Evolutionary conservation across 192 early-diverging fungal species (phyloP), one percentile per base, ranked within the genome.

Genomic region (Kickxella alabastrina): DNA sequence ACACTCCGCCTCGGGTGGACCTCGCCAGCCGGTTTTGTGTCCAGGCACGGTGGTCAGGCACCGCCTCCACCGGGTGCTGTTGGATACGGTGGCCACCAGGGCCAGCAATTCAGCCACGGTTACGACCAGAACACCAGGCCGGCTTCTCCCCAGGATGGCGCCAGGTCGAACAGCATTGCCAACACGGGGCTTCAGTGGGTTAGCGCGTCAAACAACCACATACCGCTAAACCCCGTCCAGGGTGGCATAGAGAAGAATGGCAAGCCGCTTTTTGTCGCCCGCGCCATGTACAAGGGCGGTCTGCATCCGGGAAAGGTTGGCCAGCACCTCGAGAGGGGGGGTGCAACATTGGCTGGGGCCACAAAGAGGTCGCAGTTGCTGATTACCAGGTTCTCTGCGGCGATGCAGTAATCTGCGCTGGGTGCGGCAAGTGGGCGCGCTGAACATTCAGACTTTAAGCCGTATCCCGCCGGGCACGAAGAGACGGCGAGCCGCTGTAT

Each of bases 341-440:
- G 4, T 65, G 65, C 46, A 67, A 52, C 43, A 64, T 86, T 13
- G 57, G 77, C 31, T 83, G 65, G 45, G 77, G 71, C 39, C 75
- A 80, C 53, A 81, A 83, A 49, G 81, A 82, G 46, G 21, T 70
- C 14, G 52, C 28, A 5, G 36, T 80, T n/a, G 24, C 51, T 15
- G 65, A 76, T 26, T 84, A 79, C 58, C 75, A 83, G 51, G 74
- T 86, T 2, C 73, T 86, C 36, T 79, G 80, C 47, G 84, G 84
- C 27, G 69, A 71, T 37, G 77, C 80, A 77, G 62, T 56, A 66
- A 52, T 21, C 62, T 86, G 31, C 56, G 71, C 17, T 83, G 79
- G 74, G 62, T 81, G 17, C 57, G 62, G 14, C 65, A 74, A 38
- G 38, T 65, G 0, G 79, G 80, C 21, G 2, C 41, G 12, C 41